Evolutionary conservation across 108 stramenopile genomes (phyloP).

Genomic region (Cyclotella distinguenda): DNA sequence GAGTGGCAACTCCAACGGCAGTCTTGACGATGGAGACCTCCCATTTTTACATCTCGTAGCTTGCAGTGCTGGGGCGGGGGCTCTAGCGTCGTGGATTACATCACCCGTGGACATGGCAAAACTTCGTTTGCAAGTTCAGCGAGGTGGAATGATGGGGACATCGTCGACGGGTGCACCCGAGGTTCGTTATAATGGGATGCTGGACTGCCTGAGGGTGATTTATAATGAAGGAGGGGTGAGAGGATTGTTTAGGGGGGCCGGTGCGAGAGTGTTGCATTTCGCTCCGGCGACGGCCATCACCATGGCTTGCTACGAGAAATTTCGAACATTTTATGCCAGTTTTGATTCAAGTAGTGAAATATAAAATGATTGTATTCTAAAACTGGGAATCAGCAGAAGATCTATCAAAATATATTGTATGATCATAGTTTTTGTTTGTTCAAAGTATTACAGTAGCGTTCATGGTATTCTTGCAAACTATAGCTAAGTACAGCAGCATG

Average conservation of each 20-base stretch:
- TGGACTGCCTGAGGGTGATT: slow-evolving; percentile 68
- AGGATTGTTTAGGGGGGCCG: slow-evolving; percentile 93
- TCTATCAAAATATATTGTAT: background rate
- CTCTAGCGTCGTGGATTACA: slow-evolving; percentile 91
- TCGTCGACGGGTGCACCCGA: background rate
- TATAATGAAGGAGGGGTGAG: slow-evolving; percentile 65
- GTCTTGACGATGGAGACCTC: slow-evolving; percentile 42
- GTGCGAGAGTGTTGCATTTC: slow-evolving; percentile 90
- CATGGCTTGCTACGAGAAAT: slow-evolving; percentile 91
- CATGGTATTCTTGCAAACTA: too few species aligned
- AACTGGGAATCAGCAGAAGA: background rate
- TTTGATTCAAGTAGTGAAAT: background rate
- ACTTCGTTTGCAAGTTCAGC: slow-evolving; percentile 91
- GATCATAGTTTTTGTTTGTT: background rate
- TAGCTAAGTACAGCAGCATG: too few species aligned
- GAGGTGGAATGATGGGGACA: slow-evolving; percentile 44
- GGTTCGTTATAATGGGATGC: slow-evolving; percentile 57
- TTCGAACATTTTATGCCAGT: slow-evolving; percentile 49
- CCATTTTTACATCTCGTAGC: slow-evolving; percentile 62
- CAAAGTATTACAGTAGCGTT: too few species aligned
- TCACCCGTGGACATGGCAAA: slow-evolving; percentile 97
- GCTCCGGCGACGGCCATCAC: slow-evolving; percentile 93
- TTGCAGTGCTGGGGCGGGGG: slow-evolving; percentile 88
- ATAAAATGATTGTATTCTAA: background rate
- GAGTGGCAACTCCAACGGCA: background rate